phyloP scores from a whole-genome alignment of 2,329 filamentous ascomycete genomes.

The Shiraia sp. region DNA sequence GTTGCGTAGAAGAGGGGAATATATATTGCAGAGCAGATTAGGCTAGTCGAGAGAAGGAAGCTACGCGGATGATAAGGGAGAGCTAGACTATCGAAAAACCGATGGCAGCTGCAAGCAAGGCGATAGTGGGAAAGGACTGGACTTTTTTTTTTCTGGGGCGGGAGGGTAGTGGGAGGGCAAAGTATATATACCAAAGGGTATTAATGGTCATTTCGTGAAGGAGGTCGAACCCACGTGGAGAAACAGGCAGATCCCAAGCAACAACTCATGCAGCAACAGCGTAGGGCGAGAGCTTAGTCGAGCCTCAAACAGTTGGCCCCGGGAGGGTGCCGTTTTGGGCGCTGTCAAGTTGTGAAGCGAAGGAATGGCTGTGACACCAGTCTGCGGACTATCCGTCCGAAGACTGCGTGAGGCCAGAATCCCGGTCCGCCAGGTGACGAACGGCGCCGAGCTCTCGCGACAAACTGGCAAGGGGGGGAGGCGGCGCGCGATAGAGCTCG shows the following conservation, averaged over 20 bases:
- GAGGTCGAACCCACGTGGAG: constrained; percentile 42
- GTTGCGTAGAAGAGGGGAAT: constrained; percentile 10
- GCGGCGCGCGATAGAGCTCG: no score
- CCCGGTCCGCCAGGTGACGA: constrained; percentile 31
- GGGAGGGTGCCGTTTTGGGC: constrained; percentile 45
- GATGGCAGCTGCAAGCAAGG: neutral
- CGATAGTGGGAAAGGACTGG: constrained; percentile 12
- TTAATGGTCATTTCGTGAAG: constrained; percentile 32
- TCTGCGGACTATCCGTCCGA: constrained; percentile 34
- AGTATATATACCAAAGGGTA: constrained; percentile 37
- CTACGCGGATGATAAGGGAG: constrained; percentile 11
- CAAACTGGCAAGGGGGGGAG: constrained; percentile 21
- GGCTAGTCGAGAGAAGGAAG: constrained; percentile 33
- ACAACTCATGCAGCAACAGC: constrained; percentile 37
- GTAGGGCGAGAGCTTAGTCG: constrained; percentile 40
- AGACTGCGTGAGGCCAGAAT: constrained; percentile 30
- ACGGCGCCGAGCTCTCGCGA: constrained; percentile 29
- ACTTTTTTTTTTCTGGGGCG: constrained; percentile 13
- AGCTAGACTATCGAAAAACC: constrained; percentile 8
- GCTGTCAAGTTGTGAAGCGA: constrained; percentile 45
- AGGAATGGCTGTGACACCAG: constrained; percentile 40
- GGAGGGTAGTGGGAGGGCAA: constrained; percentile 24
- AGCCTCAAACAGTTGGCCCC: constrained; percentile 46
- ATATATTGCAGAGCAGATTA: constrained; percentile 26
- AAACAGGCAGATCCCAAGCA: constrained; percentile 38